phyloP scores from a whole-genome alignment of 1,284 basidiomycete species.

The Cryptococcus sp. region DNA sequence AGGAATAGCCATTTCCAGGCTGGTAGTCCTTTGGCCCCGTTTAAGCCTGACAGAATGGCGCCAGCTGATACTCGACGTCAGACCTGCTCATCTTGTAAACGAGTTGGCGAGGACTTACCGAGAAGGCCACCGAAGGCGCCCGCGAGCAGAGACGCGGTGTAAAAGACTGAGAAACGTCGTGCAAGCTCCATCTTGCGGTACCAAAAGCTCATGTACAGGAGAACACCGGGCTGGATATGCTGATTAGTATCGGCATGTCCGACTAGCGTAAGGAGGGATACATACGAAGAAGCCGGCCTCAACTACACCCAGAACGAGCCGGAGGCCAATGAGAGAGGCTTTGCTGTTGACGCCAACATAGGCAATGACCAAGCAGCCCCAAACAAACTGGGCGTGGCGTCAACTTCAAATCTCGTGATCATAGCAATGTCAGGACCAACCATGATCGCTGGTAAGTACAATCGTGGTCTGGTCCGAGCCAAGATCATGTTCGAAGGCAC shows the following conservation, averaged over 20 bases:
- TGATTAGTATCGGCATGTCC: not conserved
- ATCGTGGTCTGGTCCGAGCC: constrained; percentile 13
- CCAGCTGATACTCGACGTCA: constrained; percentile 20
- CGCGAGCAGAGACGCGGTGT: constrained; percentile 30
- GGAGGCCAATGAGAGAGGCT: constrained; percentile 24
- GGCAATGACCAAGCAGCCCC: constrained; percentile 28
- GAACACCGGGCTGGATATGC: constrained; percentile 12
- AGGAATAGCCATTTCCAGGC: constrained; percentile 29
- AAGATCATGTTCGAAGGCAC: constrained; percentile 32
- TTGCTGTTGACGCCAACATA: constrained; percentile 20
- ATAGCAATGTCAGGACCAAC: constrained; percentile 2
- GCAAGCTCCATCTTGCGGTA: constrained; percentile 35
- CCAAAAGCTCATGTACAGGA: constrained; percentile 25
- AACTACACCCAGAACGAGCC: constrained; percentile 27
- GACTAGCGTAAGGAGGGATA: not conserved
- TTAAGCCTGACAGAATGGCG: constrained; percentile 26
- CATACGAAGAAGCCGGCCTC: constrained; percentile 29
- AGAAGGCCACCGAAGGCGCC: not conserved
- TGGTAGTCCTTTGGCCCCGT: constrained; percentile 18
- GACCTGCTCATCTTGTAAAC: too few relatives aligned
- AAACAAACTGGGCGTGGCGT: constrained; percentile 6
- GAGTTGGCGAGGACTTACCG: too few relatives aligned
- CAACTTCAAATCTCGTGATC: too few relatives aligned
- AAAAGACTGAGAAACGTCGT: constrained; percentile 27
- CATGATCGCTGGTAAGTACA: constrained; percentile 37